Base-by-base conservation (phyloP, 371 early-diverging fungal species). In the Mucor lusitanicus region DNA sequence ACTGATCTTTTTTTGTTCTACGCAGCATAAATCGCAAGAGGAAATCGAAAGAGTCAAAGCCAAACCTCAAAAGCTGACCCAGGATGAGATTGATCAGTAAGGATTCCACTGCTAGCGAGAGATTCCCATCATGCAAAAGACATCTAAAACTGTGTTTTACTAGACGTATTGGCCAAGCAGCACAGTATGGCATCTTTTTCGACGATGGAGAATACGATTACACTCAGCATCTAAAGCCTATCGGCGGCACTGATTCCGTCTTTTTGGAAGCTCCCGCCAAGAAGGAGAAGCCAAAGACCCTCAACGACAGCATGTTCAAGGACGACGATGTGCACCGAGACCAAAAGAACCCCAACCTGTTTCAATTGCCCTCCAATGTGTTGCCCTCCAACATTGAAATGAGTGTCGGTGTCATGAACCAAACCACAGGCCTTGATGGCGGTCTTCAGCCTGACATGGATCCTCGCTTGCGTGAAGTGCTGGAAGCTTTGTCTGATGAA, bases 161-260 rank as follows among this genome's bases (percentile, higher is more conserved):
- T 64, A 89, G 90, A 59, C 84, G 84, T 60, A 87, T 87, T 25
- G 90, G 91, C 3, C 76, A 87, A 68, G 93, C 95, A 7, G 92
- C 97, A 4, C 72, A 92, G 58, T 88, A 93, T 69, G 98, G 99
- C 69, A 85, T 97, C 63, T 92, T 87, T 68, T 94, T 90, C 76
- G 91, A 92, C 63, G 96, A 97, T 76, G 81, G 86, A 27, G 84
- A 92, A 25, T 98, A 97, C 75, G 95, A 98, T 77, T 98, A 98
- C 78, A 83, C 90, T 63, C 90, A 97, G 84, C 98, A 98, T 70
- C 83, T 98, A 77, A 90, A 88, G 57, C 80, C 87, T 17, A 94
- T 97, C 13, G 97, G 97, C n/a, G 97, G 96, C 33, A 85, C 91
- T 8, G 91, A 89, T 56, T 93, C 94, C 11, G 91, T 96, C 39